Evolutionary conservation across 805 yeast genomes (phyloP).

Genomic region (Suhomyces canberraensis): DNA sequence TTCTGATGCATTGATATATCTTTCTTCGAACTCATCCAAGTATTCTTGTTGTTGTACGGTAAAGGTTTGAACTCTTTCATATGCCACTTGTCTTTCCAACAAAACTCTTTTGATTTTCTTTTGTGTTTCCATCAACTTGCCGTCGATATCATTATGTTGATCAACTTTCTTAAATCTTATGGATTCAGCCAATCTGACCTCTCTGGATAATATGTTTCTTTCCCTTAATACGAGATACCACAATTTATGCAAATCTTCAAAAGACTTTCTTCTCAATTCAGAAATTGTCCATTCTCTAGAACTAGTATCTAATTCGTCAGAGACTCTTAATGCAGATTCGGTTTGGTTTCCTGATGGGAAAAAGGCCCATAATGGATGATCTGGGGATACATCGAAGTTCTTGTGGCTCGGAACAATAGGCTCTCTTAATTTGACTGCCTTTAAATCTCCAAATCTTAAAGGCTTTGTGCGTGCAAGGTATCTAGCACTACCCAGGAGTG

Average conservation of each 20-base stretch:
- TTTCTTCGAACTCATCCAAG: constrained; percentile 53
- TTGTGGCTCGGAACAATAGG: constrained; percentile 83
- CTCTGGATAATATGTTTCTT: constrained; percentile 75
- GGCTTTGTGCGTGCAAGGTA: constrained; percentile 39
- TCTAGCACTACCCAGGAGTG: constrained; percentile 33
- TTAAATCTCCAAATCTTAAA: constrained; percentile 20
- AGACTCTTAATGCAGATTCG: constrained; percentile 52
- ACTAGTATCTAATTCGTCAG: constrained; percentile 47
- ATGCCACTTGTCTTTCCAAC: constrained; percentile 77
- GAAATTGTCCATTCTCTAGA: constrained; percentile 85
- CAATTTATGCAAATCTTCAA: constrained; percentile 84
- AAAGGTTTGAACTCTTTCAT: constrained; percentile 54
- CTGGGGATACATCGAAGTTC: constrained; percentile 69
- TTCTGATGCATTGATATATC: constrained; percentile 53
- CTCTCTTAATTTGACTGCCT: constrained; percentile 55
- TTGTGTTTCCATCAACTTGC: constrained; percentile 34
- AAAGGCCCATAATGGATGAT: constrained; percentile 95
- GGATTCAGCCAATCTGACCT: constrained; percentile 53
- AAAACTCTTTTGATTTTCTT: constrained; percentile 77
- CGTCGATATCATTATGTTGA: constrained; percentile 40
- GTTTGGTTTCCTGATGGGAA: constrained; percentile 55
- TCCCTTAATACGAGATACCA: constrained; percentile 89
- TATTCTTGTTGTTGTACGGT: constrained; percentile 44
- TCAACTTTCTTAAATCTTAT: constrained; percentile 25
- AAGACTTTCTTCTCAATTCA: constrained; percentile 86